These are phyloP conservation scores for Citrullus amarus DNA, from an alignment of 306 rosid species.

Conservation along the genomic window DNA sequence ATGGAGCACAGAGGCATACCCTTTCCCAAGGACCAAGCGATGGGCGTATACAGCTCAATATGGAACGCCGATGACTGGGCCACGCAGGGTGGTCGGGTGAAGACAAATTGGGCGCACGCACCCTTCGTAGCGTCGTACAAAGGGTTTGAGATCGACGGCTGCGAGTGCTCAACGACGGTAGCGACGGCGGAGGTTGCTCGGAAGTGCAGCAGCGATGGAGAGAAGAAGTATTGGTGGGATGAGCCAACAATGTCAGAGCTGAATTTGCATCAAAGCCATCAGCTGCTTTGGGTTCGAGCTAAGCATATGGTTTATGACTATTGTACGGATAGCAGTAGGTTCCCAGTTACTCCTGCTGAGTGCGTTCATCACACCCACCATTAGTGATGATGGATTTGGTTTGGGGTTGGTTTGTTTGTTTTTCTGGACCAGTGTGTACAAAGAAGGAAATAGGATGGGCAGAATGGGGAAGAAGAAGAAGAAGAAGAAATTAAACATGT, in stretches of 20 bases:
- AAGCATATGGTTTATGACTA: constrained; percentile 90
- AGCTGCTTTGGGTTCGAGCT: constrained; percentile 78
- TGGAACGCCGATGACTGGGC: constrained; percentile 99
- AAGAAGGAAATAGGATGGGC: background rate
- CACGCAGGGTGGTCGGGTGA: constrained; percentile 90
- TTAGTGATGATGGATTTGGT: background rate
- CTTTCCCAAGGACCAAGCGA: constrained; percentile 80
- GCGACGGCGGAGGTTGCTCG: constrained; percentile 29
- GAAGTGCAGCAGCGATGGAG: constrained; percentile 56
- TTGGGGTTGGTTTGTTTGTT: no score
- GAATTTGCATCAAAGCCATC: constrained; percentile 77
- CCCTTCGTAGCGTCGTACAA: constrained; percentile 66
- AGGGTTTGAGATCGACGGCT: constrained; percentile 57
- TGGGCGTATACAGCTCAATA: constrained; percentile 91
- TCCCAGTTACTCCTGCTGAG: constrained; percentile 53
- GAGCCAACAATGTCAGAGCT: constrained; percentile 57
- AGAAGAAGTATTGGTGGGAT: constrained; percentile 88
- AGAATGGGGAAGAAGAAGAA: background rate
- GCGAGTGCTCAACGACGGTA: constrained; percentile 34
- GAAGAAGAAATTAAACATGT: background rate
- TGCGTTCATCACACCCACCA: constrained; percentile 49
- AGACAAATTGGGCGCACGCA: constrained; percentile 79
- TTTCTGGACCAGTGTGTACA: background rate
- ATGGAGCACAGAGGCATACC: constrained; percentile 77
- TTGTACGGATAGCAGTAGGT: constrained; percentile 62